Conservation (phyloP, 2,329 filamentous ascomycete genomes). For the Fusarium sacchari region DNA sequence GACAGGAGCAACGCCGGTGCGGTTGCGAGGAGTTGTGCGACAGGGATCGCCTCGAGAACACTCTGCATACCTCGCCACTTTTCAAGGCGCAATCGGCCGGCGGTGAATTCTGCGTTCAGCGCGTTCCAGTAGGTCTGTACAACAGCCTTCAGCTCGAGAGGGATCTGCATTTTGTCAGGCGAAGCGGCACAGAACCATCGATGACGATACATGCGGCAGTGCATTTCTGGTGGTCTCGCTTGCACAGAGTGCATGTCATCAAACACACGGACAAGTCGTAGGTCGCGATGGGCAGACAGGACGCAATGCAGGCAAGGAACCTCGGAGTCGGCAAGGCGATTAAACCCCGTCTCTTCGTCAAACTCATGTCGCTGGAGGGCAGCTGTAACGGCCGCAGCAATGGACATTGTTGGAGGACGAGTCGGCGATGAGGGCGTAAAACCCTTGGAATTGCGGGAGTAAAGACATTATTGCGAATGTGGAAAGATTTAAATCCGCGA, state of each 20-base stretch:
- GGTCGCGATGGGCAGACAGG: background rate
- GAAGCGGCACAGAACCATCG: background rate
- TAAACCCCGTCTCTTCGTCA: background rate
- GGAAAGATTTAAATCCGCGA: too few relatives aligned
- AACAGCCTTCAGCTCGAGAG: background rate
- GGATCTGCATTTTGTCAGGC: background rate
- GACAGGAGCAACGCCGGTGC: background rate
- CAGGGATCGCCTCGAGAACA: background rate
- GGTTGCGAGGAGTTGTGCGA: background rate
- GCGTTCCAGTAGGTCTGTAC: background rate
- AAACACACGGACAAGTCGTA: background rate
- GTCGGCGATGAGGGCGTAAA: too few relatives aligned
- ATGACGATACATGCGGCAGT: background rate
- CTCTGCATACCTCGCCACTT: background rate
- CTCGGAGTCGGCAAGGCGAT: background rate
- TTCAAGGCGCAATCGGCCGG: background rate
- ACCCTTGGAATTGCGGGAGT: too few relatives aligned
- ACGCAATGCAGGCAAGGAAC: background rate
- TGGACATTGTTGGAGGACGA: background rate
- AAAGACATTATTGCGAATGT: too few relatives aligned
- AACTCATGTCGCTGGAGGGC: background rate
- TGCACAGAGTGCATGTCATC: background rate
- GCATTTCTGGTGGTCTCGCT: background rate
- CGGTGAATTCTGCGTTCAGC: fast-evolving
- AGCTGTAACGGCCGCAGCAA: background rate